These are phyloP conservation scores for Fusarium stilboides DNA, from an alignment of 2,329 filamentous ascomycete genomes.

Conservation along the genomic window DNA sequence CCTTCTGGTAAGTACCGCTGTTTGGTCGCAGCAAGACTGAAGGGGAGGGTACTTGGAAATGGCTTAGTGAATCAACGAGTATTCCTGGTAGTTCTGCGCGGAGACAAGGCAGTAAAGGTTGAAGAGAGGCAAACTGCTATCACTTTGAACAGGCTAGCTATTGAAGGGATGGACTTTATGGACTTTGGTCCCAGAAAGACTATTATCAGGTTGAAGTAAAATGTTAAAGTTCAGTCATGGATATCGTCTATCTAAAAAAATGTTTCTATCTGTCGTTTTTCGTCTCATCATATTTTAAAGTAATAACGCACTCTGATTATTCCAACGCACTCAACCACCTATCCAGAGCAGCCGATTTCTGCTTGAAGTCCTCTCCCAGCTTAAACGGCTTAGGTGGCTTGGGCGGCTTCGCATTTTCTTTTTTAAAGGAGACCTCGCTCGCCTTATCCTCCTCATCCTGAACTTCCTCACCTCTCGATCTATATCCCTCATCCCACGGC, in stretches of 20 bases:
- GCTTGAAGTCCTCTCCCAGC: neutral
- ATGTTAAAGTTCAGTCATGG: no score
- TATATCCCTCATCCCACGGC: conserved; percentile 30
- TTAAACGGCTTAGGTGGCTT: no score
- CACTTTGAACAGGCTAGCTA: neutral
- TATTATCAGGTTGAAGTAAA: neutral
- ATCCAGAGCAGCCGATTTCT: conserved; percentile 5
- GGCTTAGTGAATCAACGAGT: neutral
- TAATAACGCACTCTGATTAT: neutral
- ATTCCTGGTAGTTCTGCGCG: neutral
- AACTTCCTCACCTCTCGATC: conserved; percentile 16
- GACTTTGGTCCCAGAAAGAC: neutral
- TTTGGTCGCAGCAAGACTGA: neutral
- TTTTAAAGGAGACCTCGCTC: neutral
- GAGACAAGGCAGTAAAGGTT: neutral
- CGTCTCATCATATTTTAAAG: no score
- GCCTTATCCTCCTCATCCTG: neutral
- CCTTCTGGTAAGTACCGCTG: neutral
- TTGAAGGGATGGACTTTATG: conserved; percentile 3
- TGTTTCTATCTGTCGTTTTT: no score
- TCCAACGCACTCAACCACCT: conserved; percentile 27
- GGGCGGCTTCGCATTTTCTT: neutral
- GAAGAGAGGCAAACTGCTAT: neutral
- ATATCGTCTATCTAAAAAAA: no score
- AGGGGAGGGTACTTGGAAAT: neutral